A percentile compares a stretch with the other conserved stretches of the same genome.
Evolutionary conservation across 2,329 filamentous ascomycete species (phyloP).

Genomic region (Neonectria ditissima): DNA sequence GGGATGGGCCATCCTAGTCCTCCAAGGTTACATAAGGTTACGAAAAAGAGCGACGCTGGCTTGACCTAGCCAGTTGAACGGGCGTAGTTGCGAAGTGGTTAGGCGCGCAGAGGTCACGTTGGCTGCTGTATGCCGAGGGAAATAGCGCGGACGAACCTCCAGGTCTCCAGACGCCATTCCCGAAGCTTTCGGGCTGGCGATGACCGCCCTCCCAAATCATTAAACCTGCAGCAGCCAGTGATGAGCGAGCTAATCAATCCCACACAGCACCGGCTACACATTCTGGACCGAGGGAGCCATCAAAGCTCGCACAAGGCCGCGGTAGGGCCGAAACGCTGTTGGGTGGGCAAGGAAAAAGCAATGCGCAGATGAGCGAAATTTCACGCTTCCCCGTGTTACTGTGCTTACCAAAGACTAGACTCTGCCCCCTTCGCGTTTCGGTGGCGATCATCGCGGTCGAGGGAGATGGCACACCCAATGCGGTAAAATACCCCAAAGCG

Average conservation of each 20-base stretch:
- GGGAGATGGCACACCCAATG: constrained; percentile 20
- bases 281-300: too few relatives aligned
- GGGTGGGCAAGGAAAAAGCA: not conserved
- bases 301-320: not conserved
- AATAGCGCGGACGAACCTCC: constrained; percentile 1
- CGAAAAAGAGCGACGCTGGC: not conserved
- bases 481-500: constrained; percentile 20
- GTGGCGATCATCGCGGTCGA: constrained; percentile 19
- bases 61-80: not conserved
- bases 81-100: not conserved
- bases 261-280: not conserved
- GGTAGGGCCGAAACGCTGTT: constrained; percentile 18
- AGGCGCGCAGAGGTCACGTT: not conserved
- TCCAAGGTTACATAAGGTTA: not conserved
- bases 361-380: not conserved
- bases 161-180: not conserved
- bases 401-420: too few relatives aligned
- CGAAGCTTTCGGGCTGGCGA: not conserved
- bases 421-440: not conserved
- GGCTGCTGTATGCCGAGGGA: not conserved
- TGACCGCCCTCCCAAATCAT: not conserved
- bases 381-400: not conserved
- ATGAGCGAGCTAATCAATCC: not conserved
- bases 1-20: not conserved
- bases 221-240: not conserved